Evolutionary conservation across 306 rosid genomes (phyloP).

Genomic region (Castanopsis chinensis): DNA sequence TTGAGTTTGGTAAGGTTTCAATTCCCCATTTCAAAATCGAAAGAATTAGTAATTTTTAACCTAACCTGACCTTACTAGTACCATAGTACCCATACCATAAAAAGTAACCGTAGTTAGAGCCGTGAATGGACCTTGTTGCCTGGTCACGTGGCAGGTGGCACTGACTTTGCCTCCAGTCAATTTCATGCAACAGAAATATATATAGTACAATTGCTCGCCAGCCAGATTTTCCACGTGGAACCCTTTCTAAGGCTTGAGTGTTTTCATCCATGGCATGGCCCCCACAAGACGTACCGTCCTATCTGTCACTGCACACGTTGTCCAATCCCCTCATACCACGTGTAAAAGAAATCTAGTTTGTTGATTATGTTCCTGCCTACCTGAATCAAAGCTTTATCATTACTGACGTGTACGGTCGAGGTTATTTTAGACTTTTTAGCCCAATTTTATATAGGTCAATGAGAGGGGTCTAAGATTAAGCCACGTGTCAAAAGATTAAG

Average conservation of each 20-base stretch:
- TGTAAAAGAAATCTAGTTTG: neutral
- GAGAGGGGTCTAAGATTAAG: neutral
- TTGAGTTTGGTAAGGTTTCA: neutral
- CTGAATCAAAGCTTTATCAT: neutral
- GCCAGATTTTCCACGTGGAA: conserved; percentile 23
- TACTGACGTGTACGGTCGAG: neutral
- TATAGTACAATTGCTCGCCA: conserved; percentile 21
- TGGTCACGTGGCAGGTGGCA: conserved; percentile 19
- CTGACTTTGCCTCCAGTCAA: conserved; percentile 2
- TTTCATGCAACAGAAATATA: neutral
- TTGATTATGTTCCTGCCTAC: neutral
- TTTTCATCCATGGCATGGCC: neutral
- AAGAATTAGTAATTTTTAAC: neutral
- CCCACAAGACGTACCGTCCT: conserved; percentile 8
- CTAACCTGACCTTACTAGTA: neutral
- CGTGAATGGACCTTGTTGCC: neutral
- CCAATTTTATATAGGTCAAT: neutral
- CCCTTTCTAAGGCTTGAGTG: neutral
- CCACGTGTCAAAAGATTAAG: conserved; percentile 14
- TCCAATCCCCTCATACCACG: neutral
- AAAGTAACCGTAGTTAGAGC: conserved; percentile 7
- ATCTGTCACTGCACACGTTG: conserved; percentile 15
- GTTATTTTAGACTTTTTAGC: neutral
- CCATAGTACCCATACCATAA: neutral
- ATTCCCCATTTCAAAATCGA: neutral